Base-by-base conservation (phyloP, 2,329 filamentous ascomycete genomes). In the Penicillium nordicum region DNA sequence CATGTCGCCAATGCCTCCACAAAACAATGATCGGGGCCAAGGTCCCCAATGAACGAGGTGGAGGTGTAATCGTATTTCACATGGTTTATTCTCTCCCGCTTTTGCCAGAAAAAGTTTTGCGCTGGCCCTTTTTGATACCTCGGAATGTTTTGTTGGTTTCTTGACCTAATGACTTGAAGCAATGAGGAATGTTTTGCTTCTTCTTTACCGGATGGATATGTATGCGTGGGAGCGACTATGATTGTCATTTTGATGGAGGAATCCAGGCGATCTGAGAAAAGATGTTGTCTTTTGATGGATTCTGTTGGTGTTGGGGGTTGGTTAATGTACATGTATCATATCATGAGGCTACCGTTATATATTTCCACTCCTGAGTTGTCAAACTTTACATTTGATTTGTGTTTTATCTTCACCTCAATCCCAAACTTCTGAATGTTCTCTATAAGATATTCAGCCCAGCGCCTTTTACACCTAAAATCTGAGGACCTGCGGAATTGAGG, bases 1-100 rank as follows among this genome's bases (percentile, higher is more conserved):
- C 14, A 37, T 34, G 32, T 49, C 55, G 14, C 57, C 57, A 8
- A 61, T 63, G 47, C 57, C 63, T 7, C 55, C 53, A 29, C 48
- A 51, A 37, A 56, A 43, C n/a, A 53, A 57, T 45, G 51, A 56
- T 12, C 50, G 59, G 29, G 55, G 53, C 16, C 53, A 62, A 50
- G 59, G 59, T 9, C 34, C 55, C 11, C 44, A 54, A 23, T 62
- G 41, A 54, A 29, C 27, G 18, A 18, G 18, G 18, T 18, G 18
- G 7, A 34, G n/a, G 4, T 47, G 25, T 40, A 37, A 14, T 30
- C 18, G 38, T 42, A 23, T 38, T 6, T 32, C 18, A 21, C 27
- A 18, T 27, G 40, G n/a, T 46, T 29, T 32, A 5, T 21, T 40
- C 14, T 25, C 11, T 30, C 8, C 10, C 3, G 9, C 7, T n/a